Evolutionary conservation across 2,329 filamentous ascomycete genomes (phyloP).

Genomic region (Apiospora marii): DNA sequence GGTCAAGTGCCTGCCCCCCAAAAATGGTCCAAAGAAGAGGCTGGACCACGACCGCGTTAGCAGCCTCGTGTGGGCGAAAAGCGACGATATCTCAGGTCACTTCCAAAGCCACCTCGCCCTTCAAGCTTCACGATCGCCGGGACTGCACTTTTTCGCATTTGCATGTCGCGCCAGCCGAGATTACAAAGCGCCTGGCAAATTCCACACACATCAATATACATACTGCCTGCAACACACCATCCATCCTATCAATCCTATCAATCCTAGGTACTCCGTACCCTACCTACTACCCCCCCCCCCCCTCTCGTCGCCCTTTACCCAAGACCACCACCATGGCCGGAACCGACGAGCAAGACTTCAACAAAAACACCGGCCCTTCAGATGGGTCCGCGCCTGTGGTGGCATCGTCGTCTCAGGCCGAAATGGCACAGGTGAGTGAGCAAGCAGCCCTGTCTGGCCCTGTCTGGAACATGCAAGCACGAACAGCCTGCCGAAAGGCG

Average conservation of each 20-base stretch:
- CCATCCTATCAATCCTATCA: no score
- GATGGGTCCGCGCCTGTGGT: not conserved
- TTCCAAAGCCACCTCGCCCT: not conserved
- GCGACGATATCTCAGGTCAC: not conserved
- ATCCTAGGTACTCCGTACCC: no score
- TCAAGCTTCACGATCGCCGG: not conserved
- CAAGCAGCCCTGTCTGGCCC: not conserved
- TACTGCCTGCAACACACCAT: no score
- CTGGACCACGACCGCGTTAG: not conserved
- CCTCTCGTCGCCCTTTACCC: not conserved
- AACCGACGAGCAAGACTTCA: not conserved
- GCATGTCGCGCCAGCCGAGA: not conserved
- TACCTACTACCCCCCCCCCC: not conserved
- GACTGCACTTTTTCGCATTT: not conserved
- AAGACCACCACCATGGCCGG: conserved; percentile 6
- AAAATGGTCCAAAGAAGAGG: conserved; percentile 3
- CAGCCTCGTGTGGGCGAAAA: not conserved
- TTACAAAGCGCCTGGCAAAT: not conserved
- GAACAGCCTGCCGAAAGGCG: not conserved
- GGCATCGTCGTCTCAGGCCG: conserved; percentile 22
- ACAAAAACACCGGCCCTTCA: not conserved
- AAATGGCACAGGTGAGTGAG: conserved; percentile 25
- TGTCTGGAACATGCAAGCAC: not conserved
- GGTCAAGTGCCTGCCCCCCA: not conserved
- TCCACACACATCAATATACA: no score